These are phyloP conservation scores for Barnettozyma vustinii DNA, from an alignment of 805 yeast species.

Conservation along the genomic window DNA sequence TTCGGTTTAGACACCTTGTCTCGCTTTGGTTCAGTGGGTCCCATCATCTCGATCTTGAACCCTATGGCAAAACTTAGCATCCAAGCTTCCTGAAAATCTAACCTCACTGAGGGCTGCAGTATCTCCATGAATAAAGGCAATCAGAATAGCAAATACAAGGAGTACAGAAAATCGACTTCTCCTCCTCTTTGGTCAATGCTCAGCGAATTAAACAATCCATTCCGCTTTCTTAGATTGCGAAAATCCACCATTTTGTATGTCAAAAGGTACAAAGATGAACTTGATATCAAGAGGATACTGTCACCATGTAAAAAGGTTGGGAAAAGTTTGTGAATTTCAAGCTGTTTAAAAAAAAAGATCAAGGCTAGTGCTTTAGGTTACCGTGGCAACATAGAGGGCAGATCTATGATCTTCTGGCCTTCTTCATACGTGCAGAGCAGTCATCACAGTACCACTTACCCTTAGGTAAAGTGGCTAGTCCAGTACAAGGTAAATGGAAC, in stretches of 20 bases:
- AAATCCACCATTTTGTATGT: background rate
- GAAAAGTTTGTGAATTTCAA: background rate
- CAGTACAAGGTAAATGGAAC: constrained; percentile 94
- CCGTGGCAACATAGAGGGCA: background rate
- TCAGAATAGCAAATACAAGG: background rate
- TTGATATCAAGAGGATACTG: background rate
- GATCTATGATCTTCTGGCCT: constrained; percentile 34
- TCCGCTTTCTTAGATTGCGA: background rate
- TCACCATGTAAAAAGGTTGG: background rate
- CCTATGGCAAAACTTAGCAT: constrained; percentile 1
- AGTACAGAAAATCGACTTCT: background rate
- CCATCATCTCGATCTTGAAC: background rate
- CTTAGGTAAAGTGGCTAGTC: constrained; percentile 78
- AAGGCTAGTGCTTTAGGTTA: too few species aligned
- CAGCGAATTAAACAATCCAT: background rate
- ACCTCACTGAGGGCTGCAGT: background rate
- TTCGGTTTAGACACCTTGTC: background rate
- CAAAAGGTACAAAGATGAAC: background rate
- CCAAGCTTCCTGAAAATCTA: constrained; percentile 2
- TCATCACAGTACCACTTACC: constrained; percentile 81
- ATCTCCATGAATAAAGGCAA: too few species aligned
- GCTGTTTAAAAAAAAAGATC: background rate
- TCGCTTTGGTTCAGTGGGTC: background rate
- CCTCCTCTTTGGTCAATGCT: background rate
- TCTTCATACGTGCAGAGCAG: constrained; percentile 34